Percentiles rank a stretch among this genome's conserved stretches.
Evolutionary conservation across 2,329 filamentous ascomycete species (phyloP).

Genomic region (Coniochaeta pulveracea): DNA sequence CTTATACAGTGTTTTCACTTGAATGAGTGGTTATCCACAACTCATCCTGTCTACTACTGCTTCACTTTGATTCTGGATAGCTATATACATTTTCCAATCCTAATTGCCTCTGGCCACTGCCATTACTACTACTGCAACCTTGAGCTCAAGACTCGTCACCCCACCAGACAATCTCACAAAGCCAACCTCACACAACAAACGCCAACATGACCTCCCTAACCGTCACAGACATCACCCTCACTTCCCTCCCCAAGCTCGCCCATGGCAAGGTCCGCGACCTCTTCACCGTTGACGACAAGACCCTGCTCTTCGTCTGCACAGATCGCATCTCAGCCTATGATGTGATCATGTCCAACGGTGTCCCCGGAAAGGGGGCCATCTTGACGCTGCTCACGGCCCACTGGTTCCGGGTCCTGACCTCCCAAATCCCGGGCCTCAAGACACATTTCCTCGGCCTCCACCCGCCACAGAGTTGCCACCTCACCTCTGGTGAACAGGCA

Average conservation of each 20-base stretch:
- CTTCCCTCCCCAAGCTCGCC: slow-evolving; percentile 19
- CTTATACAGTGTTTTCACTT: no score
- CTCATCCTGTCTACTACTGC: no score
- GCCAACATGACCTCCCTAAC: slow-evolving; percentile 11
- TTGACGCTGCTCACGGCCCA: slow-evolving; percentile 34
- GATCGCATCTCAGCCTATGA: slow-evolving; percentile 95
- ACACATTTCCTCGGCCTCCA: slow-evolving; percentile 39
- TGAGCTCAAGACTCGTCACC: no score
- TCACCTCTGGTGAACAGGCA: slow-evolving; percentile 31
- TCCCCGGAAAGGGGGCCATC: slow-evolving; percentile 41
- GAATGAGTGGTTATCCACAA: no score
- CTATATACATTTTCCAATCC: no score
- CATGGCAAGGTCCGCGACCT: slow-evolving; percentile 19
- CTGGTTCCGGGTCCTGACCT: slow-evolving; percentile 40
- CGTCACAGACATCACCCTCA: slow-evolving; percentile 17
- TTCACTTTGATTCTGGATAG: no score
- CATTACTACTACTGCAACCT: no score
- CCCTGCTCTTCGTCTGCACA: slow-evolving; percentile 18
- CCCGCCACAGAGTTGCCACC: slow-evolving; percentile 18
- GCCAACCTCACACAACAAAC: not conserved
- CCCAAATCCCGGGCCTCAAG: slow-evolving; percentile 33
- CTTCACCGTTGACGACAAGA: slow-evolving; percentile 15
- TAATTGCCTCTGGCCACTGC: no score
- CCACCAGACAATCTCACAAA: no score
- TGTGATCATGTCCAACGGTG: slow-evolving; percentile 48